Evolutionary conservation across 257 asterid genomes (phyloP).

Genomic region (Plantago ovata): DNA sequence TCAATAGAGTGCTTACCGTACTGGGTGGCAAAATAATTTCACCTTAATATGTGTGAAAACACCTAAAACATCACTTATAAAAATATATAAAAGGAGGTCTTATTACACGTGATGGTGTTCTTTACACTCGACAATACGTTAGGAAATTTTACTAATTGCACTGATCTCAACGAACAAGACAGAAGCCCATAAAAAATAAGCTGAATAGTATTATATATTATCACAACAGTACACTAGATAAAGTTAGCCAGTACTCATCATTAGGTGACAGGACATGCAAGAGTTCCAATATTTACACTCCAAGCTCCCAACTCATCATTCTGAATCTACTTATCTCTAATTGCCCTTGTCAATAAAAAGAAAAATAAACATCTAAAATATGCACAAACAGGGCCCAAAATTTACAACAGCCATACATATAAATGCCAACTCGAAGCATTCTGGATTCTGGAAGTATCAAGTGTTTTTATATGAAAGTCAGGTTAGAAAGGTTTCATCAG

Average conservation of each 20-base stretch:
- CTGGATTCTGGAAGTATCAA: slow-evolving; percentile 3
- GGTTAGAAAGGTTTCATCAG: not conserved
- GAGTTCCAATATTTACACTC: slow-evolving; percentile 18
- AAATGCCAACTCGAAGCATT: slow-evolving; percentile 6
- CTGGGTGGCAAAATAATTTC: no score
- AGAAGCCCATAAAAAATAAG: slow-evolving; percentile 9
- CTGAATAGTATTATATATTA: slow-evolving; percentile 7
- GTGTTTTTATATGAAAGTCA: not conserved
- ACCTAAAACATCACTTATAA: no score
- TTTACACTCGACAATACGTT: no score
- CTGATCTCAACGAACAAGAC: slow-evolving; percentile 7
- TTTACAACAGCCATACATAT: slow-evolving; percentile 10
- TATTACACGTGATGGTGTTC: no score
- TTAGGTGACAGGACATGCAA: slow-evolving; percentile 4
- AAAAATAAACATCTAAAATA: slow-evolving; percentile 1
- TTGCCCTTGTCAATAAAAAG: slow-evolving; percentile 6
- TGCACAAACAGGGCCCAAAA: no score
- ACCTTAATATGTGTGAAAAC: no score
- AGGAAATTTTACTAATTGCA: not conserved
- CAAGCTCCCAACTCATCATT: slow-evolving; percentile 8
- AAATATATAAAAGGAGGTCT: no score
- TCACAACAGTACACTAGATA: slow-evolving; percentile 15
- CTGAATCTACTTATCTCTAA: not conserved
- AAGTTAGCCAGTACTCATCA: slow-evolving; percentile 5
- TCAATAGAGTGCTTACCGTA: no score